Conservation (phyloP, 805 yeast species). For the Candida pini region DNA sequence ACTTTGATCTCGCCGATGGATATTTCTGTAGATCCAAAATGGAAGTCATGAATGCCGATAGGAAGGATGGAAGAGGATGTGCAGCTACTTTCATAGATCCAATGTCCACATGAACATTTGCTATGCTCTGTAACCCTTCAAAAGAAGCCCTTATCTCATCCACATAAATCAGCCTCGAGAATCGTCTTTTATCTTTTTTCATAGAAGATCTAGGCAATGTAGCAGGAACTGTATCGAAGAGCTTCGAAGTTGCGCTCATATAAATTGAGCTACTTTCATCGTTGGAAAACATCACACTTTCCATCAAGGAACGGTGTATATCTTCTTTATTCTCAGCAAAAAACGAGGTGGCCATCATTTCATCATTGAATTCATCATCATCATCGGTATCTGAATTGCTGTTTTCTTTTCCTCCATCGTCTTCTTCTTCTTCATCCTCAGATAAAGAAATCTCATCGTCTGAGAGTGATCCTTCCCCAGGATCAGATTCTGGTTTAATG, state of each 20-base stretch:
- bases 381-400: constrained; percentile 22
- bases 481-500: constrained; percentile 34
- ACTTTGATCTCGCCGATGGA: constrained; percentile 1
- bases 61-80: constrained; percentile 37
- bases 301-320: constrained; percentile 34
- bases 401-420: constrained; percentile 7
- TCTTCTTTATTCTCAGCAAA: constrained; percentile 25
- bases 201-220: background rate
- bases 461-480: constrained; percentile 21
- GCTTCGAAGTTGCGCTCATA: constrained; percentile 71
- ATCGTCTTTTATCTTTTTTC: constrained; percentile 2
- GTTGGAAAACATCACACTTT: constrained; percentile 61
- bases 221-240: constrained; percentile 23
- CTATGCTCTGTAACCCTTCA: constrained; percentile 37
- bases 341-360: constrained; percentile 31
- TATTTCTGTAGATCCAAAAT: constrained; percentile 28
- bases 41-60: constrained; percentile 32
- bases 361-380: constrained; percentile 32
- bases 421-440: constrained; percentile 4
- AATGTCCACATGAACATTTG: constrained; percentile 34
- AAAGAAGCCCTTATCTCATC: constrained; percentile 38
- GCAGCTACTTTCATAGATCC: constrained; percentile 38
- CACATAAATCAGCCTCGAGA: constrained; percentile 25
- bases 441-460: constrained; percentile 3
- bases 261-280: constrained; percentile 68